phyloP scores from a whole-genome alignment of 176 grass and related monocot genomes.

The Melocanna baccifera region DNA sequence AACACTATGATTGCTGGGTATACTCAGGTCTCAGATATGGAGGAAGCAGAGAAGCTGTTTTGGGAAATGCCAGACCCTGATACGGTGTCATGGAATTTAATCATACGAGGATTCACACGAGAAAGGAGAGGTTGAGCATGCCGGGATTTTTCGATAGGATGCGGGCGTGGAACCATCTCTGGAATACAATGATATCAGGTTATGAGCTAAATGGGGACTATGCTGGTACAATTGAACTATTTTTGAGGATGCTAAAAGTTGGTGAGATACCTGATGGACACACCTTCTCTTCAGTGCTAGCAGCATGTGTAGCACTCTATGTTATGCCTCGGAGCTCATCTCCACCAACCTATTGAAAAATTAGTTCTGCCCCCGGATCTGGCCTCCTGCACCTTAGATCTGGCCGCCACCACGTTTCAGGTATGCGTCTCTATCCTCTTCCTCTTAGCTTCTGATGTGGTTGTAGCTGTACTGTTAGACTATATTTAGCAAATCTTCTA shows the following conservation, averaged over 20 bases:
- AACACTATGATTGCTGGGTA: slow-evolving; percentile 70
- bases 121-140: slow-evolving; percentile 42
- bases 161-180: slow-evolving; percentile 41
- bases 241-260: slow-evolving; percentile 49
- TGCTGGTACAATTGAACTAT: slow-evolving; percentile 39
- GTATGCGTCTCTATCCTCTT: background rate
- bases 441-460: no score
- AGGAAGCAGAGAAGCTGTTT: slow-evolving; percentile 57
- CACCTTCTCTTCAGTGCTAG: slow-evolving; percentile 70
- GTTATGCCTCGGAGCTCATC: slow-evolving; percentile 50
- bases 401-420: no score
- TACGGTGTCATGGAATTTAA: slow-evolving; percentile 64
- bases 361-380: slow-evolving; percentile 53
- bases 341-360: slow-evolving; percentile 73
- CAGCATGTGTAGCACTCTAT: slow-evolving; percentile 58
- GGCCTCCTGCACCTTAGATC: no score
- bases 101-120: slow-evolving; percentile 64
- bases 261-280: slow-evolving; percentile 51
- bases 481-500: no score
- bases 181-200: slow-evolving; percentile 81
- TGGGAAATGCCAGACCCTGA: slow-evolving; percentile 49
- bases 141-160: slow-evolving; percentile 56
- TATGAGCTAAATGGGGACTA: slow-evolving; percentile 65
- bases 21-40: slow-evolving; percentile 36
- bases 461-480: no score